Base-by-base conservation (phyloP, 192 early-diverging fungal genomes). In the Umbelopsis sp. region DNA sequence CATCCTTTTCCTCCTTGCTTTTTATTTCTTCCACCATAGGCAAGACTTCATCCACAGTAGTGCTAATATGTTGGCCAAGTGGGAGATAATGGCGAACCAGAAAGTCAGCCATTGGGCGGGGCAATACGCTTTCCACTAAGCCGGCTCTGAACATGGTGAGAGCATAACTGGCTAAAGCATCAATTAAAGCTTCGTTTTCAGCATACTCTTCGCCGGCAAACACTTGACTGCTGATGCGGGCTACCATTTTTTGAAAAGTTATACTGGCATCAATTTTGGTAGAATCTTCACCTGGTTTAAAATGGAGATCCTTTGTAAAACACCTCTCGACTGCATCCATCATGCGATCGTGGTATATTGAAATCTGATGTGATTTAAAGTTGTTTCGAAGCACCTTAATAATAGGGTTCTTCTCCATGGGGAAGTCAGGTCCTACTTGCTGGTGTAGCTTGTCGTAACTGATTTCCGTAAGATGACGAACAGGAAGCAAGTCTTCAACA, bases 201-300 rank as follows among this genome's bases (percentile, higher is more conserved):
- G 53, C 73, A 41, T 49, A 53, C 15, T 64, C 21, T 18, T 47
- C 49, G 27, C 73, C 73, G 6, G 73, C 73, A 64, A 74, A 74
- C 16, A 67, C 58, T 9, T 55, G 55, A 51, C 55, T 64, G 2
- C 55, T 64, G 10, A 74, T 46, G 10, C 64, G 53, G 3, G 67
- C 46, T 4, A 74, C 23, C 0, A 64, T 15, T 4, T 48, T 21
- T 21, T 58, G 64, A 5, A 74, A 23, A n/a, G 44, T 18, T 1
- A 30, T 18, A 67, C 55, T 69, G 5, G 48, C 68, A 23, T 48
- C 18, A 1, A 74, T 22, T 3, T 22, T 18, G 18, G 22, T 58
- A 4, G 23, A 33, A 18, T 61, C 23, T 58, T 74, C 67, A 4
- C 68, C 68, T 10, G 67, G 67, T 3, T 50, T 15, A 11, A 74